Base-by-base conservation (phyloP, 192 early-diverging fungal genomes). In the Rhizophagus sp. region DNA sequence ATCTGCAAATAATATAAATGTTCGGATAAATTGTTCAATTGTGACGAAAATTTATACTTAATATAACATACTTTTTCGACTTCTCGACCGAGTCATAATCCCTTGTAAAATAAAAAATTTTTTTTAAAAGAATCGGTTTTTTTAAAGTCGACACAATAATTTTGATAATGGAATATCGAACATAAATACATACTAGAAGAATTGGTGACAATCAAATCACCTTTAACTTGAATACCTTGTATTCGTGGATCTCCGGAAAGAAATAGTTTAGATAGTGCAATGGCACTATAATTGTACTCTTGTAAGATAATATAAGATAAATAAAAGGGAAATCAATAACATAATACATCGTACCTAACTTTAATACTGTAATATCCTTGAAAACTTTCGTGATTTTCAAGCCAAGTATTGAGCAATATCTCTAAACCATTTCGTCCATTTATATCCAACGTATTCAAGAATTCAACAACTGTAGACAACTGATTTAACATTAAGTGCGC, bases 361-460 rank as follows among this genome's bases (percentile, higher is more conserved):
- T 97, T 98, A 82, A 92, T 88, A 70, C 84, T 90, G 76, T 95
- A 96, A 70, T 92, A 93, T 22, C 97, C 97, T 49, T 89, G 90
- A 75, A 97, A 92, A 79, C 92, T 92, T 36, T 89, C 84, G 77
- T 94, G 94, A 82, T 94, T 90, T n/a, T 93, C 94, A 81, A 91
- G 91, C 97, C 97, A 98, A 4, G 87, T 82, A 15, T 82, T 83
- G 72, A 97, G 84, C 47, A 98, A 84, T 33, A 96, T 85, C 15
- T 93, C 89, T 61, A 98, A 82, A 6, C 95, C 97, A 67, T 85
- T 90, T 27, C 84, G 85, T 8, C 88, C 90, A 52, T 88, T 84
- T 39, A 95, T 84, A n/a, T 86, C 81, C 25, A 91, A 81, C 19
- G 83, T 80, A 41, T 74, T 81, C 70, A 98, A 88, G 84, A 97